Evolutionary conservation across 768 basidiomycete species (phyloP).

Genomic region (Mrakia frigida): DNA sequence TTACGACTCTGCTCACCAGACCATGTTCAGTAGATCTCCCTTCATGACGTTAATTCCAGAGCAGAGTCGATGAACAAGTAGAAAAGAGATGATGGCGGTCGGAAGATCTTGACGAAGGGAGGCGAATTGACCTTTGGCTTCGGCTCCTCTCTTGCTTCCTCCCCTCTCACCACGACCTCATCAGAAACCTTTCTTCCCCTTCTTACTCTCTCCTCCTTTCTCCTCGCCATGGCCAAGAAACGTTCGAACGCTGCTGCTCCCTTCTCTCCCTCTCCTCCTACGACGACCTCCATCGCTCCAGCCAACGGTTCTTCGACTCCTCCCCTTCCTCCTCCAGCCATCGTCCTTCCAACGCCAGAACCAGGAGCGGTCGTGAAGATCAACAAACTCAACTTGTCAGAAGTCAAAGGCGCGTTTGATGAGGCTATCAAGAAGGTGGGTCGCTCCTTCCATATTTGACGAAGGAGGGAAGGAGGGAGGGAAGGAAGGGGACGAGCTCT

Average conservation of each 20-base stretch:
- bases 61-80: too few relatives aligned
- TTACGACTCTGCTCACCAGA: too few relatives aligned
- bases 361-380: slow-evolving; percentile 45
- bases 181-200: too few relatives aligned
- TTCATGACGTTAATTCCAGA: too few relatives aligned
- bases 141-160: too few relatives aligned
- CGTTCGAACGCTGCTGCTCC: neutral
- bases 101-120: too few relatives aligned
- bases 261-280: neutral
- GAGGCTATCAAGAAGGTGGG: slow-evolving; percentile 83
- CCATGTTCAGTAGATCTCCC: too few relatives aligned
- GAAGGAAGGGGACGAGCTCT: neutral
- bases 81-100: too few relatives aligned
- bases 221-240: slow-evolving; percentile 1
- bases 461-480: neutral
- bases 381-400: slow-evolving; percentile 53
- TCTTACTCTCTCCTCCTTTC: neutral
- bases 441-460: too few relatives aligned
- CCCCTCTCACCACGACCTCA: too few relatives aligned
- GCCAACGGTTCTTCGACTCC: slow-evolving; percentile 3
- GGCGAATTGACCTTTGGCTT: too few relatives aligned
- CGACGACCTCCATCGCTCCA: neutral
- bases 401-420: slow-evolving; percentile 61
- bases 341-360: neutral
- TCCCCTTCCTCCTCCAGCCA: neutral